Evolutionary conservation across 352 stramenopile genomes (phyloP).

Genomic region (Phytophthora niederhauseri): DNA sequence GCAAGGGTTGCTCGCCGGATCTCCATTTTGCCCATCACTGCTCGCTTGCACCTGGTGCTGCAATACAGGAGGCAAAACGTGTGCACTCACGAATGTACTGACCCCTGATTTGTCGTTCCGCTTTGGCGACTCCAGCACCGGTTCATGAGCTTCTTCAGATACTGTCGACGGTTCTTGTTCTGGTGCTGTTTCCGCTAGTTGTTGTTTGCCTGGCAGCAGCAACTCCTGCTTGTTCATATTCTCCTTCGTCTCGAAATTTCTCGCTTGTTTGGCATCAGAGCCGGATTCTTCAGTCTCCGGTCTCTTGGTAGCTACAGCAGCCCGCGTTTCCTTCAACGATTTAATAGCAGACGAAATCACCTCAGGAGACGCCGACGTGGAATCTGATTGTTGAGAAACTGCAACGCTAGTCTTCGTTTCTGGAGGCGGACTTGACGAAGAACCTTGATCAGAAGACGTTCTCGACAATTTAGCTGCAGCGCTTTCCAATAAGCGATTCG

Average conservation of each 20-base stretch:
- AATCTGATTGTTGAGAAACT: slow-evolving; percentile 5
- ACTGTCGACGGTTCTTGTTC: neutral
- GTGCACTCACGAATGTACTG: slow-evolving; percentile 39
- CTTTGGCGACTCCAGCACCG: slow-evolving; percentile 11
- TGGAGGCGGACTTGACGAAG: slow-evolving; percentile 19
- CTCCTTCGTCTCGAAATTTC: slow-evolving; percentile 11
- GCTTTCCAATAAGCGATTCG: slow-evolving; percentile 29
- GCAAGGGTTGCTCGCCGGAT: slow-evolving; percentile 35
- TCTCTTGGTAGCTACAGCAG: neutral
- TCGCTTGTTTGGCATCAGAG: slow-evolving; percentile 4
- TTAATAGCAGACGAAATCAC: slow-evolving; percentile 11
- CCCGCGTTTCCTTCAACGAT: slow-evolving; percentile 1
- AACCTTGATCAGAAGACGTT: slow-evolving; percentile 10
- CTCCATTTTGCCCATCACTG: slow-evolving; percentile 33
- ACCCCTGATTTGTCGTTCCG: slow-evolving; percentile 30
- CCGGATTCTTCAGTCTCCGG: neutral
- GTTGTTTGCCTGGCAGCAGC: neutral
- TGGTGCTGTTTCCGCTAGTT: slow-evolving; percentile 9
- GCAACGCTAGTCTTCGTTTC: slow-evolving; percentile 14
- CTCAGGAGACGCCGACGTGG: neutral
- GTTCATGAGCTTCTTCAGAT: neutral
- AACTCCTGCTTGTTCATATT: neutral
- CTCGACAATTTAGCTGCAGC: slow-evolving; percentile 21
- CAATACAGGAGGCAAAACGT: slow-evolving; percentile 27
- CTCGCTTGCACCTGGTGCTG: slow-evolving; percentile 29